Percentiles rank a stretch among this genome's conserved stretches.
These are phyloP conservation scores for Botryotinia calthae DNA, from an alignment of 2,329 filamentous ascomycete genomes.

Conservation along the genomic window DNA sequence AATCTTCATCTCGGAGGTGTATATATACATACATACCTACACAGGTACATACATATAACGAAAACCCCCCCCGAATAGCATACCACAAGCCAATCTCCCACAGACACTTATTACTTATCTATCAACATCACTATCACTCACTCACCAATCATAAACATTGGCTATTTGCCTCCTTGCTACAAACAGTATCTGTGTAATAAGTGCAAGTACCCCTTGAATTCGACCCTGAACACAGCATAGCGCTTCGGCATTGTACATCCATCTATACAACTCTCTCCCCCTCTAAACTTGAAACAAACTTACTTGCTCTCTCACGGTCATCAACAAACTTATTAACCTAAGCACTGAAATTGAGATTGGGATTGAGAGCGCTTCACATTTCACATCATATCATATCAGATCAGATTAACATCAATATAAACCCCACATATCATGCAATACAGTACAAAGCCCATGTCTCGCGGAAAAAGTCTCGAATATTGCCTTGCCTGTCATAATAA, in stretches of 20 bases:
- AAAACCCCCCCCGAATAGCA: background rate
- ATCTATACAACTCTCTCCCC: background rate
- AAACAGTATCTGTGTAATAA: background rate
- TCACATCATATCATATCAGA: background rate
- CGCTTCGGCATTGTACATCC: background rate
- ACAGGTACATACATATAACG: background rate
- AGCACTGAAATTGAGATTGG: background rate
- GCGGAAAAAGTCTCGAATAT: slow-evolving; percentile 19
- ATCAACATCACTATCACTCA: background rate
- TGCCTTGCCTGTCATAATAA: slow-evolving; percentile 26
- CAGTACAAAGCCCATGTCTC: slow-evolving; percentile 15
- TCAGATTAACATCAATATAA: background rate
- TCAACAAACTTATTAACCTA: background rate
- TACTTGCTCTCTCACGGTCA: background rate
- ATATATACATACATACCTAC: background rate
- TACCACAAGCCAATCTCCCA: background rate
- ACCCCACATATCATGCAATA: slow-evolving; percentile 13
- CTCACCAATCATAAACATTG: background rate
- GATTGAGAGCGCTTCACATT: background rate
- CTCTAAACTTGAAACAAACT: background rate
- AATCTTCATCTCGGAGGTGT: background rate
- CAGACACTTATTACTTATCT: background rate
- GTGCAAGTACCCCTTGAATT: background rate
- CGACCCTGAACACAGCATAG: background rate
- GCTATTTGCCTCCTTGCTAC: background rate